Percentiles rank a stretch among this genome's conserved stretches.
These are phyloP conservation scores for Parastagonospora nodorum DNA, from an alignment of 2,329 filamentous ascomycete species.

Conservation along the genomic window DNA sequence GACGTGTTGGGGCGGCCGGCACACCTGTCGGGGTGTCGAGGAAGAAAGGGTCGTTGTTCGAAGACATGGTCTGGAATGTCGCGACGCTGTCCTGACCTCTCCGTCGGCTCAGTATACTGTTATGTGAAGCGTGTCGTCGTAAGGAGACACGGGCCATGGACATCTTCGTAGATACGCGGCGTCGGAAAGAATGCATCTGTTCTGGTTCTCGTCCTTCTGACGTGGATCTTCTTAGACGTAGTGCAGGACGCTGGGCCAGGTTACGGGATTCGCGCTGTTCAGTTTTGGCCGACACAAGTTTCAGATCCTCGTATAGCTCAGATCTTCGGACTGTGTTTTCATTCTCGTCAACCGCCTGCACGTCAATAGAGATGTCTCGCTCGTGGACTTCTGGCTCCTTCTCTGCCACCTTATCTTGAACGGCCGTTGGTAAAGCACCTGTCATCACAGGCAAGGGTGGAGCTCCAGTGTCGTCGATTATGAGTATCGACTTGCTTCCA, in stretches of 20 bases:
- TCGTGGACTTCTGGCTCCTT: constrained; percentile 7
- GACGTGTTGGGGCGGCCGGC: constrained; percentile 34
- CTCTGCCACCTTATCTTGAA: constrained; percentile 12
- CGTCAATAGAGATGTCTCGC: constrained; percentile 24
- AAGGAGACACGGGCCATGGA: constrained; percentile 49
- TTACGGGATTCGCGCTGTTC: constrained; percentile 25
- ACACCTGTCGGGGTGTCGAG: constrained; percentile 38
- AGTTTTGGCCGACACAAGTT: constrained; percentile 11
- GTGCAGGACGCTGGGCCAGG: constrained; percentile 21
- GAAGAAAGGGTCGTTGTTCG: constrained; percentile 47
- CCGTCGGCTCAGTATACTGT: constrained; percentile 59
- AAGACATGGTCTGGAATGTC: constrained; percentile 53
- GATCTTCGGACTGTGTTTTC: constrained; percentile 19
- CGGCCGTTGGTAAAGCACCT: constrained; percentile 48
- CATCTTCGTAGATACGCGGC: constrained; percentile 36
- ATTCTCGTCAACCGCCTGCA: constrained; percentile 13
- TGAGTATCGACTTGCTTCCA: constrained; percentile 89
- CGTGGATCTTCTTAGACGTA: constrained; percentile 31
- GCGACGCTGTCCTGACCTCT: constrained; percentile 65
- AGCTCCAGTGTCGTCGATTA: constrained; percentile 71
- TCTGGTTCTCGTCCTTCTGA: constrained; percentile 38
- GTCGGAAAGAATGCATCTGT: constrained; percentile 42
- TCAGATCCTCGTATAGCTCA: constrained; percentile 23
- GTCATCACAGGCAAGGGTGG: constrained; percentile 63
- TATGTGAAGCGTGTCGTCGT: constrained; percentile 64